Conservation (phyloP, 1,284 basidiomycete genomes). For the Fistulinella cinereoalba region DNA sequence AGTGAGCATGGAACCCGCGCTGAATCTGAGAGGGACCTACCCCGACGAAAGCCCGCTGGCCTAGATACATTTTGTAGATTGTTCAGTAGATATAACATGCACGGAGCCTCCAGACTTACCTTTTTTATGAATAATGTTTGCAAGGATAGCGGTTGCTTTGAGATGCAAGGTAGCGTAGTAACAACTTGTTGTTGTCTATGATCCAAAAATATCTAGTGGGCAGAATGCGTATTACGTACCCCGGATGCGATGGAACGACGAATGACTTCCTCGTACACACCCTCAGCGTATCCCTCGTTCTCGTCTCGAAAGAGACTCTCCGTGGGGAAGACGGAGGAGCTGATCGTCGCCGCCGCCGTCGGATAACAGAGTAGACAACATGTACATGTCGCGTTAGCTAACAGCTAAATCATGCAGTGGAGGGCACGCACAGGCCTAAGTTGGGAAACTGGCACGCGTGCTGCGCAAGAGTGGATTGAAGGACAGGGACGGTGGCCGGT, state of each 20-base stretch:
- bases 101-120: slow-evolving; percentile 41
- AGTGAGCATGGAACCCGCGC: not conserved
- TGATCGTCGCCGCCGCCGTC: slow-evolving; percentile 70
- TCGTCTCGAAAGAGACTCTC: slow-evolving; percentile 74
- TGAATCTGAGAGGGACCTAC: slow-evolving; percentile 39
- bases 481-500: no score
- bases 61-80: slow-evolving; percentile 35
- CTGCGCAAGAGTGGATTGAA: slow-evolving; percentile 36
- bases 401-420: not conserved
- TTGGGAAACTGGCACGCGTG: slow-evolving; percentile 90
- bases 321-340: slow-evolving; percentile 85
- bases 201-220: not conserved
- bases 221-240: slow-evolving; percentile 46
- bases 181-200: slow-evolving; percentile 87
- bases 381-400: slow-evolving; percentile 3
- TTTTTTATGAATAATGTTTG: slow-evolving; percentile 63
- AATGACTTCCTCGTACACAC: slow-evolving; percentile 72
- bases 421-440: slow-evolving; percentile 60
- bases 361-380: not conserved
- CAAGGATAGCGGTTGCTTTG: slow-evolving; percentile 76
- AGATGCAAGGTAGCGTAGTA: slow-evolving; percentile 88
- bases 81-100: not conserved
- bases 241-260: slow-evolving; percentile 73
- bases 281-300: slow-evolving; percentile 65
- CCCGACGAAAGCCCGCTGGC: slow-evolving; percentile 86